Evolutionary conservation across 2,329 filamentous ascomycete species (phyloP), one percentile per base, ranked within the genome.

Genomic region (Colletotrichum viniferum): DNA sequence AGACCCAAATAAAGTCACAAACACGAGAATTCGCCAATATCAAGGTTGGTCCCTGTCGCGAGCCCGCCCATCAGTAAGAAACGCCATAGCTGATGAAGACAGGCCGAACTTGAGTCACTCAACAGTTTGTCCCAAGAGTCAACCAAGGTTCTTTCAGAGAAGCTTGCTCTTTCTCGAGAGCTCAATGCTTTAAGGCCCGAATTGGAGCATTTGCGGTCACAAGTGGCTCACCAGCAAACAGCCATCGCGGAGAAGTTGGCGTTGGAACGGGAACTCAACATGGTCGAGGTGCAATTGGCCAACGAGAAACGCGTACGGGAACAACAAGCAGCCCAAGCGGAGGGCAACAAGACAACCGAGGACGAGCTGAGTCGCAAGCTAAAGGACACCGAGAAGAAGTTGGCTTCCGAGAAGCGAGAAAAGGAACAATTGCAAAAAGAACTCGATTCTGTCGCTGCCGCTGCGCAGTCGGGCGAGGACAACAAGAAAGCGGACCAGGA

Each of bases 271-370:
- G 94, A 97, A 83, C 84, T 98, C 32, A 93, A 90, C 80, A 92
- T 93, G 3, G 84, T 96, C 4, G 94, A 98, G 82, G 92, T 95
- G 58, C 94, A 98, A 79, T 88, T 98, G 3, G 95, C 96, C 78
- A 95, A 94, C 78, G 95, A 97, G 82, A 96, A 84, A 75, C 81
- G 82, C 71, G 82, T 69, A 21, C 73, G 77, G 43, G 74, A 75
- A 43, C 71, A 76, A 52, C 71, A 74, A 21, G 21, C 38, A 16
- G 60, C 65, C 21, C 36, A 62, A 43, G 38, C 71, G 18, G 74
- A 76, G 34, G 30, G 66, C 26, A 63, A 30, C n/a, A 74, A 52
- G 34, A 30, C 61, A 12, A 48, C 32, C 18, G 76, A 77, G 61
- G 81, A 89, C 81, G 82, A 90, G 58, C 78, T 85, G 55, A 83